phyloP scores from a whole-genome alignment of 495 filamentous ascomycete genomes.

The Sabuloglossum arenarium region DNA sequence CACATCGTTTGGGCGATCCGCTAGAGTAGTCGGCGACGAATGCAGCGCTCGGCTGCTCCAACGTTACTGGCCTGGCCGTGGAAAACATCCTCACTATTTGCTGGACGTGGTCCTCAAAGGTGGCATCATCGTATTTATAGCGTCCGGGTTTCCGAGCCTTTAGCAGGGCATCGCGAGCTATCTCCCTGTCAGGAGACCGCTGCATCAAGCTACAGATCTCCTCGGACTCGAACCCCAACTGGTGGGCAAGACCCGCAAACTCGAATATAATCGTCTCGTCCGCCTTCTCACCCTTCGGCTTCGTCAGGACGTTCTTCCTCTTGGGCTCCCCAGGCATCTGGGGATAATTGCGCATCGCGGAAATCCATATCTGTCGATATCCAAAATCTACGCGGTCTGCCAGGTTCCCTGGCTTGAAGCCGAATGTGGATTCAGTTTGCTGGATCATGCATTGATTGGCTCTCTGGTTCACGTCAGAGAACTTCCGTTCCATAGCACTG shows the following conservation, averaged over 20 bases:
- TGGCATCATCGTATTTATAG: background rate
- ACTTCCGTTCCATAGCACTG: background rate
- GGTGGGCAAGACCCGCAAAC: slow-evolving; percentile 13
- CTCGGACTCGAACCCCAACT: slow-evolving; percentile 15
- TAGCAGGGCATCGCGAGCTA: background rate
- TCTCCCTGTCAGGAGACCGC: background rate
- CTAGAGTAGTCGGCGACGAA: no score
- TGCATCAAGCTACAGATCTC: slow-evolving; percentile 2
- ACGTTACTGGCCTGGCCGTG: no score
- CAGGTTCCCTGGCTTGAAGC: background rate
- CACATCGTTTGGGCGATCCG: background rate
- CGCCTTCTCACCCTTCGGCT: background rate
- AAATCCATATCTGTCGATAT: background rate
- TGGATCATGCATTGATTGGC: no score
- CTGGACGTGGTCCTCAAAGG: no score
- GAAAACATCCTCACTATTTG: no score
- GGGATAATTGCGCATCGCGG: background rate
- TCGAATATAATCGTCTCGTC: background rate
- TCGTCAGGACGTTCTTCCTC: background rate
- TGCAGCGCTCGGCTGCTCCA: no score
- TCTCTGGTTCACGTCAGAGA: background rate
- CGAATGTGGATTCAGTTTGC: no score
- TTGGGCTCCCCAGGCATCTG: background rate
- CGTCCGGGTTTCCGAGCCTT: no score
- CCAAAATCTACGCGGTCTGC: background rate